Base-by-base conservation (phyloP, 805 yeast genomes). In the Saccharomycopsis fibuligera region DNA sequence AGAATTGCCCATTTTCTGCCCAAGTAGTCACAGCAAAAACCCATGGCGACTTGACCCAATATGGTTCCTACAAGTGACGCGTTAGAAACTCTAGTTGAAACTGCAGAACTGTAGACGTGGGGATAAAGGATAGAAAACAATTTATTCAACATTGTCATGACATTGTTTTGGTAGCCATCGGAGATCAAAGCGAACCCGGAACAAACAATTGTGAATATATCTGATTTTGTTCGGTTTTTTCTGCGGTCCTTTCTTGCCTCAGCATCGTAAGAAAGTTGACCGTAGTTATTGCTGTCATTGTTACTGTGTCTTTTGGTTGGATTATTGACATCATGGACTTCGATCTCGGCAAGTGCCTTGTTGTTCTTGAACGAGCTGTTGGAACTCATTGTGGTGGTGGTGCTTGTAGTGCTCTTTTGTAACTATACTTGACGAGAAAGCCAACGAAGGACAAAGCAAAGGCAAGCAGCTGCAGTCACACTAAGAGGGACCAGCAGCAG, bases 161-260 rank as follows among this genome's bases (percentile, higher is more conserved):
- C 73, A 56, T 78, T 81, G 60, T 83, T 83, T 61, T 81, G 87
- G 63, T 83, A 83, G 3, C 90, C 90, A 64, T 85, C 93, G 21
- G 85, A 77, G 57, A 83, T 76, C 59, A 85, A 71, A 0, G 90
- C 93, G 54, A 78, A 81, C 12, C 93, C 91, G 22, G 89, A 70
- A 64, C 86, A 78, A 40, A 79, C 58, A 53, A 83, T 77, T 47
- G 80, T 65, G 54, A 70, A 56, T 43, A 68, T 62, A 54, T 68
- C 72, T 3, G 68, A 60, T 39, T 56, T 38, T 1, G 68, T 58
- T 49, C 61, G 64, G 53, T 60, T 61, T 47, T 56, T 54, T 9
- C 46, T 56, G 33, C 64, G 58, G n/a, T 46, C 48, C 22, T 42
- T 25, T 52, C 62, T 54, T 12, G 50, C 47, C 16, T 54, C 60